Evolutionary conservation across 192 early-diverging fungal species (phyloP), one percentile per base, ranked within the genome.

Genomic region (Spizellomyces sp.): DNA sequence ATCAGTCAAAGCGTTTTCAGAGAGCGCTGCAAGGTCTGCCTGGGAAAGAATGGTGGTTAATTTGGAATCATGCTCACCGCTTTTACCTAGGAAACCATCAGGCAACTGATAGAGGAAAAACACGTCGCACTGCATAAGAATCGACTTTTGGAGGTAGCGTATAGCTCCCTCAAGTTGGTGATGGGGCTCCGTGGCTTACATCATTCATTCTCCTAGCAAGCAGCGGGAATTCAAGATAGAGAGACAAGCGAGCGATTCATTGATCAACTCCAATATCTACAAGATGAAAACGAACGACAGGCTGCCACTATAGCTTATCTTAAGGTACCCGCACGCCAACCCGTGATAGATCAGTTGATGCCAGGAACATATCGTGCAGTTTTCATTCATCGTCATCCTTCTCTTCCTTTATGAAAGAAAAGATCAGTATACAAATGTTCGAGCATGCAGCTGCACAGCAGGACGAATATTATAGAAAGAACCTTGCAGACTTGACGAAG

Each of bases 71-170:
- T 36, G 3, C 27, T 36, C 27, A 36, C 27, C 21, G 48, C 69
- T 68, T 41, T 21, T 75, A 66, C 54, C 9, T 62, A 80, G 78
- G 79, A 80, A 67, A 75, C 73, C 0, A 76, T 83, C 45, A 64
- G 64, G 14, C 76, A 83, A 46, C 63, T 83, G 22, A 36, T 80
- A 2, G 79, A 83, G 60, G 78, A 83, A 41, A 83, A 83, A 58
- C 76, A 78, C 44, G 52, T 70, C 59, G 68, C 71, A 5, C 12
- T 78, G 42, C 69, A 77, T 66, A 83, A 83, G 54, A 70, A 64
- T 45, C 41, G 77, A 21, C 55, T 83, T 5, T 45, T 77, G 0
- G 81, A 83, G 74, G 77, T 77, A 60, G 8, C 22, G 8, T 58
- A 17, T n/a, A 48, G 15, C 46, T 14, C 36, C 8, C 19, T 22